Percentiles rank a stretch among this genome's conserved stretches.
Conservation (phyloP, 1,139 yeast species). For the Pichiaceae sp. region DNA sequence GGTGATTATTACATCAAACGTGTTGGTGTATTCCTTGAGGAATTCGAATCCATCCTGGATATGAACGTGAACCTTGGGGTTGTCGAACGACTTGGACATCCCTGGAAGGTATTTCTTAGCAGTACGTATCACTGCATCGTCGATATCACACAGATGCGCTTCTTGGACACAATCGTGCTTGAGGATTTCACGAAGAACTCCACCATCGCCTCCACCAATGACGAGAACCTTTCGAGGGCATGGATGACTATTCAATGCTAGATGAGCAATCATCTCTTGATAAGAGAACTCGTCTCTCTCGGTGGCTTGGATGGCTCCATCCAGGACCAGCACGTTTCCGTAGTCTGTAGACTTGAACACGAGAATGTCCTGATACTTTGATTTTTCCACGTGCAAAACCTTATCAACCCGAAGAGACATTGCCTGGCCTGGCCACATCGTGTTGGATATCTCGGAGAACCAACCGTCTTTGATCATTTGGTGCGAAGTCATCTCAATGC, state of each 20-base stretch:
- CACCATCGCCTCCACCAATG: conserved; percentile 94
- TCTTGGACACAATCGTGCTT: conserved; percentile 67
- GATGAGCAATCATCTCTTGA: conserved; percentile 82
- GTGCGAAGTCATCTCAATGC: conserved; percentile 8
- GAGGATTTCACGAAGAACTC: conserved; percentile 76
- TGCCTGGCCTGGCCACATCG: conserved; percentile 76
- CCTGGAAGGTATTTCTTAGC: conserved; percentile 69
- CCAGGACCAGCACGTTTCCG: conserved; percentile 80
- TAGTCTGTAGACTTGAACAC: conserved; percentile 67
- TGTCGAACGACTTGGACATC: conserved; percentile 66
- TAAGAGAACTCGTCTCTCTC: conserved; percentile 87
- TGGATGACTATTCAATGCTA: conserved; percentile 70
- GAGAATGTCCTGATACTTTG: conserved; percentile 77
- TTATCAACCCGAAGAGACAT: conserved; percentile 74
- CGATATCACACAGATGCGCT: conserved; percentile 85
- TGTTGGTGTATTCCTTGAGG: conserved; percentile 50
- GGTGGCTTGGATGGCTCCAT: conserved; percentile 82
- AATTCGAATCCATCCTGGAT: conserved; percentile 88
- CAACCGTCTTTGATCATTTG: conserved; percentile 17
- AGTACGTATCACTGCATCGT: conserved; percentile 72
- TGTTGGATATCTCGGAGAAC: conserved; percentile 17
- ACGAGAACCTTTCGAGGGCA: conserved; percentile 69
- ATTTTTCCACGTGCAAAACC: conserved; percentile 64
- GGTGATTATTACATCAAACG: conserved; percentile 82
- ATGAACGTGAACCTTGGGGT: conserved; percentile 65